Conservation (phyloP, 176 grass and related monocot genomes). For the Oryza australiensis region DNA sequence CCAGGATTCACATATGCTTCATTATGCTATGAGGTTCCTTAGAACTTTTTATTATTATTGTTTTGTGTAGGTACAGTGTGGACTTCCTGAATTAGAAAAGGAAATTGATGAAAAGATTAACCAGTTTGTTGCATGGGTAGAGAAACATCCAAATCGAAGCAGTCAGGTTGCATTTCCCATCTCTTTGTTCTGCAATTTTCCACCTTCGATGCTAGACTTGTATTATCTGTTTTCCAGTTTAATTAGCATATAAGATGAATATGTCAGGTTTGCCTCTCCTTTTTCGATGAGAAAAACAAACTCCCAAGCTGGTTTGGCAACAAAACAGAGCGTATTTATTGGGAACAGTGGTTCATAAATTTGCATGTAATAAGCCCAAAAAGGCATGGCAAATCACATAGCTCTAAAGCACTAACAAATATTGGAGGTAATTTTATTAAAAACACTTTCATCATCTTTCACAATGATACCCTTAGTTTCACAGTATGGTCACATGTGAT, state of each 20-base stretch:
- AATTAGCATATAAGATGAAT: background rate
- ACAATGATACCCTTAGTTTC: background rate
- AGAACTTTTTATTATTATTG: background rate
- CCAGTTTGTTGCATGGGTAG: conserved; percentile 63
- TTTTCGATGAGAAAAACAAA: conserved; percentile 86
- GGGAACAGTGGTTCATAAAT: conserved; percentile 96
- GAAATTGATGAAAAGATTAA: conserved; percentile 84
- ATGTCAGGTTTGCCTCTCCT: conserved; percentile 76
- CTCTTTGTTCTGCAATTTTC: conserved; percentile 26
- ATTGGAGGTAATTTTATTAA: conserved; percentile 52
- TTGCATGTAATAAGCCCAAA: conserved; percentile 68
- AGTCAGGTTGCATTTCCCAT: conserved; percentile 45
- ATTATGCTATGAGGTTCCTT: background rate
- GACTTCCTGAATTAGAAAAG: conserved; percentile 73
- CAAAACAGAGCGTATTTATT: conserved; percentile 78
- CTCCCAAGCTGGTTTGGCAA: conserved; percentile 78
- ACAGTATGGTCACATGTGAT: background rate
- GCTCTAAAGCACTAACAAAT: conserved; percentile 55
- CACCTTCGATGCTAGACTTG: background rate
- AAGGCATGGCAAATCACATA: conserved; percentile 54
- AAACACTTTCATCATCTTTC: background rate
- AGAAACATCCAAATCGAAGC: conserved; percentile 81
- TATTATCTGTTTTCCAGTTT: background rate
- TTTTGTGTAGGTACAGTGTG: conserved; percentile 68
- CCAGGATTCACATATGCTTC: background rate